Evolutionary conservation across 768 basidiomycete species (phyloP).

Genomic region (Auricularia cornea): DNA sequence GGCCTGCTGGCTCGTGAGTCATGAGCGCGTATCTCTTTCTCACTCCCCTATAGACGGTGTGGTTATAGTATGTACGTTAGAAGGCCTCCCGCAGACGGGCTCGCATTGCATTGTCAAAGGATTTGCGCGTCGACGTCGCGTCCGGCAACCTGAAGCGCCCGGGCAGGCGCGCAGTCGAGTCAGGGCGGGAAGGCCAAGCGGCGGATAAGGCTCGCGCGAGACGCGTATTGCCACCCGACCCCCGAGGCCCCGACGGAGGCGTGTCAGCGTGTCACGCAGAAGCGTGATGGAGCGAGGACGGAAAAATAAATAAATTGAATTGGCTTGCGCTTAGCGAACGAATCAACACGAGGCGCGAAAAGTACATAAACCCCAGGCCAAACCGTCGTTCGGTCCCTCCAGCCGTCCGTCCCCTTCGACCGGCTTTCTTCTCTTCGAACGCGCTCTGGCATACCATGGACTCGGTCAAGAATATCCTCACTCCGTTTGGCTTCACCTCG

Average conservation of each 20-base stretch:
- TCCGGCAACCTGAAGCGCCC: too few relatives aligned
- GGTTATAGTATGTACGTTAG: background rate
- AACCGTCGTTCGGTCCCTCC: background rate
- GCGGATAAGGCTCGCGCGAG: background rate
- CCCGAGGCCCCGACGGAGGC: background rate
- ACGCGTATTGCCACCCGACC: background rate
- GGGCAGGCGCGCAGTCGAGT: background rate
- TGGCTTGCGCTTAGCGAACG: background rate
- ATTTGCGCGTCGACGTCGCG: background rate
- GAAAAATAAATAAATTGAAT: background rate
- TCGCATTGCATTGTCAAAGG: too few relatives aligned
- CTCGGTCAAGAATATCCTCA: conserved; percentile 57
- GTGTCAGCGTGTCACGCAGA: background rate
- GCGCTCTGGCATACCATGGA: conserved; percentile 54
- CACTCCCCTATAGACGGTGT: too few relatives aligned
- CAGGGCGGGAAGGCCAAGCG: background rate
- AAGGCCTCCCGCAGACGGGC: too few relatives aligned
- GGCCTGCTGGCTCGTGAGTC: background rate
- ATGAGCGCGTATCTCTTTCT: too few relatives aligned
- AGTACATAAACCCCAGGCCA: background rate
- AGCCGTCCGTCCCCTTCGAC: background rate
- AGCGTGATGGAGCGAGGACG: background rate
- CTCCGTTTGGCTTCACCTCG: conserved; percentile 59
- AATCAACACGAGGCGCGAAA: background rate
- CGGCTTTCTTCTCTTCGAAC: background rate